These are phyloP conservation scores for Astrothelium macrocarpum DNA, from an alignment of 495 filamentous ascomycete species.

Conservation along the genomic window DNA sequence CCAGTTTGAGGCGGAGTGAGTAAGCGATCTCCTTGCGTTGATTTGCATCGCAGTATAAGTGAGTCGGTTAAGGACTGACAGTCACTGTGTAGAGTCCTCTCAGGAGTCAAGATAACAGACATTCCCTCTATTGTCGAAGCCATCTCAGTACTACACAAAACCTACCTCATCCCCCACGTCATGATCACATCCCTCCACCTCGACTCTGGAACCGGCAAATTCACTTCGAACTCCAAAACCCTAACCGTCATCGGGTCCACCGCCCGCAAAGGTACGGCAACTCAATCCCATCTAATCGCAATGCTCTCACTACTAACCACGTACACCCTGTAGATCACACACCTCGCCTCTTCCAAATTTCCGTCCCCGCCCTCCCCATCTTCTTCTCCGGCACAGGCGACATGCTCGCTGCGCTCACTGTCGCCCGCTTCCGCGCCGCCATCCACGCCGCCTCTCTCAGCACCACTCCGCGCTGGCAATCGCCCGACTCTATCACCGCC, in stretches of 20 bases:
- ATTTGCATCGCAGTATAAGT: too few relatives aligned
- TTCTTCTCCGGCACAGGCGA: conserved; percentile 95
- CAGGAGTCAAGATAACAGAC: conserved; percentile 68
- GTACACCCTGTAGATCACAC: conserved; percentile 32
- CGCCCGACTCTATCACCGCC: conserved; percentile 46
- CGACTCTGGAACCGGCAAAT: conserved; percentile 7
- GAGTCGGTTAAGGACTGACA: conserved; percentile 62
- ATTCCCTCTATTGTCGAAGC: conserved; percentile 59
- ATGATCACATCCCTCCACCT: conserved; percentile 80
- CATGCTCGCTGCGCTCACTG: conserved; percentile 90
- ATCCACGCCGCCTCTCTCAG: conserved; percentile 36
- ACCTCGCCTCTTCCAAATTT: conserved; percentile 71
- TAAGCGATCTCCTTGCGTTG: too few relatives aligned
- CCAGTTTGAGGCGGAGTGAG: conserved; percentile 89
- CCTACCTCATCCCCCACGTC: conserved; percentile 74
- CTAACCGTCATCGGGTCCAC: conserved; percentile 75
- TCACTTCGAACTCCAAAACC: conserved; percentile 24
- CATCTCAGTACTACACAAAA: conserved; percentile 64
- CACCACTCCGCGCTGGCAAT: conserved; percentile 28
- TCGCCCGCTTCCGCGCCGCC: conserved; percentile 83
- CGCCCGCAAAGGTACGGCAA: conserved; percentile 28
- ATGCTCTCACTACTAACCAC: conserved; percentile 25
- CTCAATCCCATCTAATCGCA: conserved; percentile 18
- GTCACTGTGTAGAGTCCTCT: conserved; percentile 63
- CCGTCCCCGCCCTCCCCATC: conserved; percentile 76